Conservation (phyloP, 1,284 basidiomycete genomes). For the Tylopilus orsonianus region DNA sequence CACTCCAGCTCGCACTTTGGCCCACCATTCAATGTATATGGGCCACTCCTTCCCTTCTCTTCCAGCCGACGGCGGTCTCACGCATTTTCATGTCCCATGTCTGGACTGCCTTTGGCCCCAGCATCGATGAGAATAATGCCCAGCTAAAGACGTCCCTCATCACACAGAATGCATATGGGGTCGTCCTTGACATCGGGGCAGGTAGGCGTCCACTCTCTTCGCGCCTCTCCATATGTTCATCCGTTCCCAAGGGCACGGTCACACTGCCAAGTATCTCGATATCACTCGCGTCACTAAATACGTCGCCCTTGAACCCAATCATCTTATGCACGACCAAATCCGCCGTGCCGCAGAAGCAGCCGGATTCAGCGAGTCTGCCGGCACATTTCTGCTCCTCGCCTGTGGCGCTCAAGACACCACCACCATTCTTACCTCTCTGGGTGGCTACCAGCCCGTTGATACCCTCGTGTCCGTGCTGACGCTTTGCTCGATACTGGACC, state of each 20-base stretch:
- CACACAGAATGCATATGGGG: constrained; percentile 52
- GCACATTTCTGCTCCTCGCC: constrained; percentile 43
- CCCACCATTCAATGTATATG: constrained; percentile 50
- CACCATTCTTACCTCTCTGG: constrained; percentile 44
- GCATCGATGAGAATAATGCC: constrained; percentile 45
- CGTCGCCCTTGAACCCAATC: constrained; percentile 68
- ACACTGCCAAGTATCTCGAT: constrained; percentile 60
- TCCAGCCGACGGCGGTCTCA: constrained; percentile 48
- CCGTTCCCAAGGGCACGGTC: constrained; percentile 51
- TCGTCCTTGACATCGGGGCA: constrained; percentile 70
- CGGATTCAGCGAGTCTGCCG: constrained; percentile 54
- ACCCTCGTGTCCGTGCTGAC: constrained; percentile 60
- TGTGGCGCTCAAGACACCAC: constrained; percentile 58
- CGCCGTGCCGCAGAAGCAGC: constrained; percentile 44
- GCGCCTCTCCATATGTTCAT: neutral
- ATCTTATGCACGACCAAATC: constrained; percentile 57
- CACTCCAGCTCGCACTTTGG: constrained; percentile 41
- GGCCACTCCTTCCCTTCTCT: constrained; percentile 43
- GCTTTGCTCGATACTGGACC: constrained; percentile 57
- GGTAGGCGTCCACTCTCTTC: constrained; percentile 32
- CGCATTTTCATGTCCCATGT: constrained; percentile 58
- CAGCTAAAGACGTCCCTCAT: constrained; percentile 51
- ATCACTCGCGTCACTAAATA: constrained; percentile 55
- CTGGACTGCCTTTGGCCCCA: constrained; percentile 54
- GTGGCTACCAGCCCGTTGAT: constrained; percentile 43